Percentiles rank a stretch among this genome's conserved stretches.
These are phyloP conservation scores for Beta corolliflora DNA, from an alignment of 179 eudicot species.

Conservation along the genomic window DNA sequence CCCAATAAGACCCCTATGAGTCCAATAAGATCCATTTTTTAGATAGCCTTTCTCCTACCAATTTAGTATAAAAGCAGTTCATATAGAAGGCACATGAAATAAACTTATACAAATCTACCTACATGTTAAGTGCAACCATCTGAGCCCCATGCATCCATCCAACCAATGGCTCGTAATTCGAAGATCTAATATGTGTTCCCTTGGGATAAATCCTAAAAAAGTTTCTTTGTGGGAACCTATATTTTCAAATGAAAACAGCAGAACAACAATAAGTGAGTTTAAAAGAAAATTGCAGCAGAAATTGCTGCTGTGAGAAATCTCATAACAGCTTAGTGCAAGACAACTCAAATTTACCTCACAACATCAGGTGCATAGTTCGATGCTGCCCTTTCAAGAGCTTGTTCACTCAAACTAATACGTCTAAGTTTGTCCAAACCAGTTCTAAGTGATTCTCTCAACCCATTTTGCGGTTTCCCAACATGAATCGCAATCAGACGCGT, in stretches of 20 bases:
- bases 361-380: slow-evolving; percentile 46
- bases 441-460: slow-evolving; percentile 46
- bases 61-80: too few species aligned
- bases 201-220: slow-evolving; percentile 54
- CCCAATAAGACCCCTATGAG: too few species aligned
- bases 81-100: too few species aligned
- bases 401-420: slow-evolving; percentile 63
- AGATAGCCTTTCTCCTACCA: too few species aligned
- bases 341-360: slow-evolving; percentile 41
- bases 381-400: slow-evolving; percentile 53
- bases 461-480: slow-evolving; percentile 55
- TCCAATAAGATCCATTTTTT: too few species aligned
- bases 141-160: slow-evolving; percentile 68
- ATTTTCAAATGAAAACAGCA: slow-evolving; percentile 3
- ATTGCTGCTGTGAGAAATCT: too few species aligned
- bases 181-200: slow-evolving; percentile 54
- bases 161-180: slow-evolving; percentile 46
- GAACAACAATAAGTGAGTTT: too few species aligned
- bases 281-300: too few species aligned
- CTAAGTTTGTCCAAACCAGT: slow-evolving; percentile 38
- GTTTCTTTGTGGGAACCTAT: slow-evolving; percentile 58
- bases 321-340: background rate
- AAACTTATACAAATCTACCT: slow-evolving; percentile 33
- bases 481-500: slow-evolving; percentile 48
- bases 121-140: slow-evolving; percentile 68